These are phyloP conservation scores for Erythrobasidium yunnanense DNA, from an alignment of 768 basidiomycete genomes.

Conservation along the genomic window DNA sequence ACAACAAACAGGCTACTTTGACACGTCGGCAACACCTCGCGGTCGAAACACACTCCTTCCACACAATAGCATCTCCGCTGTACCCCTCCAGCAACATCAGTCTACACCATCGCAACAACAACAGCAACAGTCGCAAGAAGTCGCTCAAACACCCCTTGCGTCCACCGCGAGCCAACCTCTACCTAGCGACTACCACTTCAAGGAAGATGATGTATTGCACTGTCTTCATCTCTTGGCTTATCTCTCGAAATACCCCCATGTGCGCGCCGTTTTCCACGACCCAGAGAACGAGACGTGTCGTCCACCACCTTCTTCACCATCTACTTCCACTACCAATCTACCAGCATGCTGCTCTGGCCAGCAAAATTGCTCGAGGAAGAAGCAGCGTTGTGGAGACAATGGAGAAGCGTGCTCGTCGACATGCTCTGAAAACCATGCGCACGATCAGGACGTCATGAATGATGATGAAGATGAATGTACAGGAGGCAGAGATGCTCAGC, in stretches of 20 bases:
- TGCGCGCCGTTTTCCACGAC: slow-evolving; percentile 89
- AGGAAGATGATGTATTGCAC: slow-evolving; percentile 86
- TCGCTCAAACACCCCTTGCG: slow-evolving; percentile 41
- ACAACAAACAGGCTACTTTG: too few relatives aligned
- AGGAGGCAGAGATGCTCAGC: background rate
- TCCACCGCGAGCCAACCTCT: too few relatives aligned
- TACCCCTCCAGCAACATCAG: too few relatives aligned
- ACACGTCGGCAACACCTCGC: too few relatives aligned
- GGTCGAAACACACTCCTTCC: too few relatives aligned
- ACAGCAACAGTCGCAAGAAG: background rate
- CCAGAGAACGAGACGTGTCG: slow-evolving; percentile 41
- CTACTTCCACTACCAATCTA: background rate
- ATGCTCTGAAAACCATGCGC: background rate
- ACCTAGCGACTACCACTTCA: slow-evolving; percentile 48
- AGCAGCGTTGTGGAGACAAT: background rate
- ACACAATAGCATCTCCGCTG: too few relatives aligned
- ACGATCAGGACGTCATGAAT: background rate
- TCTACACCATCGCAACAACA: background rate
- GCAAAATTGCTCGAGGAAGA: slow-evolving; percentile 11
- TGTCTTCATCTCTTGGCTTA: slow-evolving; percentile 88
- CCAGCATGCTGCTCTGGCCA: background rate
- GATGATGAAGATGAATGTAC: background rate
- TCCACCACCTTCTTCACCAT: background rate
- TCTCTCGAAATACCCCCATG: slow-evolving; percentile 94
- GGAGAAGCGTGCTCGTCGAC: background rate